phyloP scores from a whole-genome alignment of 2,329 filamentous ascomycete genomes.

The Didymella lethalis region DNA sequence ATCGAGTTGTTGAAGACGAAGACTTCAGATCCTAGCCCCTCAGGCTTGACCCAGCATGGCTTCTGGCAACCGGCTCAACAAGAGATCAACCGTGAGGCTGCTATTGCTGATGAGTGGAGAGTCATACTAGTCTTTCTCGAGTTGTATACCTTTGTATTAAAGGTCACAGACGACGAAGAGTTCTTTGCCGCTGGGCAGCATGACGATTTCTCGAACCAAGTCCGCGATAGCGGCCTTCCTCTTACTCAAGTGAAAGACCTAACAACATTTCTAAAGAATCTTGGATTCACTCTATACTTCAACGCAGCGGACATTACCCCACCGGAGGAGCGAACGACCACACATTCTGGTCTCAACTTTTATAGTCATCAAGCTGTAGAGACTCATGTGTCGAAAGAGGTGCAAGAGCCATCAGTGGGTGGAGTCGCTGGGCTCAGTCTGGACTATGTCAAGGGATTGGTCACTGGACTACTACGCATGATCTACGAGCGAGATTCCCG shows the following conservation, averaged over 20 bases:
- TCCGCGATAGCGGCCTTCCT: slow-evolving; percentile 70
- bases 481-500: slow-evolving; percentile 93
- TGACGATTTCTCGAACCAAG: slow-evolving; percentile 34
- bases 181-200: slow-evolving; percentile 72
- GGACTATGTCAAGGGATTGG: slow-evolving; percentile 78
- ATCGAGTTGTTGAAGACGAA: slow-evolving; percentile 63
- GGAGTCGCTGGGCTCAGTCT: slow-evolving; percentile 77
- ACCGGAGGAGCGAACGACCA: slow-evolving; percentile 53
- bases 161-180: slow-evolving; percentile 95
- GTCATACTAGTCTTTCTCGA: slow-evolving; percentile 91
- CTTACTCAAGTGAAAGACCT: slow-evolving; percentile 75
- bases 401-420: slow-evolving; percentile 58
- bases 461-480: slow-evolving; percentile 83
- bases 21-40: slow-evolving; percentile 24
- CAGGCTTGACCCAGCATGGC: slow-evolving; percentile 30
- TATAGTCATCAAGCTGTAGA: slow-evolving; percentile 40
- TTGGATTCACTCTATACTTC: slow-evolving; percentile 89
- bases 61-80: slow-evolving; percentile 48
- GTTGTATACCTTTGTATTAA: slow-evolving; percentile 89
- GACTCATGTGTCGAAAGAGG: slow-evolving; percentile 38
- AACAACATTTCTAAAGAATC: slow-evolving; percentile 85
- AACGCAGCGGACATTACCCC: slow-evolving; percentile 71
- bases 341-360: slow-evolving; percentile 55
- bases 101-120: slow-evolving; percentile 78
- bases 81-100: slow-evolving; percentile 43